phyloP scores from a whole-genome alignment of 2,329 filamentous ascomycete species.

The Paradendryphiella salina region DNA sequence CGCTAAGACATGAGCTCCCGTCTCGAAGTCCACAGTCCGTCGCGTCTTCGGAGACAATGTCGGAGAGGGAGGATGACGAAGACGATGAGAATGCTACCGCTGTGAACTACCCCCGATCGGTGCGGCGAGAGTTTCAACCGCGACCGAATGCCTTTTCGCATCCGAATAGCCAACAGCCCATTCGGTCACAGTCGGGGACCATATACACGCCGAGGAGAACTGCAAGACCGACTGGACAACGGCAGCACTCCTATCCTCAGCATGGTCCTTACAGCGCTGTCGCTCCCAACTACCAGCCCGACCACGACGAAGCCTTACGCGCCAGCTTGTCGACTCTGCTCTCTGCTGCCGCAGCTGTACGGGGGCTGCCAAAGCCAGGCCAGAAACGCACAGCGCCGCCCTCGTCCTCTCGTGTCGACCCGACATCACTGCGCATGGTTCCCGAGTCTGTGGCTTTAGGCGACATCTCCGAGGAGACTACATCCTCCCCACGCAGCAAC shows the following conservation, averaged over 20 bases:
- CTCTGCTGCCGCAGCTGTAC: conserved; percentile 89
- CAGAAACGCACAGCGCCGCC: conserved; percentile 42
- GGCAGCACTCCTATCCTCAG: conserved; percentile 49
- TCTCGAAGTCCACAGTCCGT: conserved; percentile 36
- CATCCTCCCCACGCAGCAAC: conserved; percentile 33
- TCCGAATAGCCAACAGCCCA: conserved; percentile 59
- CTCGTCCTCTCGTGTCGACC: conserved; percentile 50
- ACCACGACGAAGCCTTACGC: conserved; percentile 90
- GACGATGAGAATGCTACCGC: conserved; percentile 79
- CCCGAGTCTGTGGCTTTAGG: conserved; percentile 62
- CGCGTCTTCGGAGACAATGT: conserved; percentile 46
- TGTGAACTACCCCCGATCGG: conserved; percentile 63
- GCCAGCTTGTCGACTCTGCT: conserved; percentile 93
- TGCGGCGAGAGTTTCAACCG: conserved; percentile 69
- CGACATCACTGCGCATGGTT: conserved; percentile 61
- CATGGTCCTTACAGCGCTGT: conserved; percentile 68
- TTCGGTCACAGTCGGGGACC: conserved; percentile 52
- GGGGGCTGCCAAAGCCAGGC: conserved; percentile 71
- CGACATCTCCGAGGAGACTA: conserved; percentile 39
- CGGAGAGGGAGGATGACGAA: conserved; percentile 43
- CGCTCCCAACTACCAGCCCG: conserved; percentile 75
- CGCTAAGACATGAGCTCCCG: conserved; percentile 37
- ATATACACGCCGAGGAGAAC: conserved; percentile 51
- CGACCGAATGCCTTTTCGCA: conserved; percentile 93
- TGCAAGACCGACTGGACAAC: conserved; percentile 42